Evolutionary conservation across 768 basidiomycete species (phyloP).

Genomic region (Ephemerocybe angulata): DNA sequence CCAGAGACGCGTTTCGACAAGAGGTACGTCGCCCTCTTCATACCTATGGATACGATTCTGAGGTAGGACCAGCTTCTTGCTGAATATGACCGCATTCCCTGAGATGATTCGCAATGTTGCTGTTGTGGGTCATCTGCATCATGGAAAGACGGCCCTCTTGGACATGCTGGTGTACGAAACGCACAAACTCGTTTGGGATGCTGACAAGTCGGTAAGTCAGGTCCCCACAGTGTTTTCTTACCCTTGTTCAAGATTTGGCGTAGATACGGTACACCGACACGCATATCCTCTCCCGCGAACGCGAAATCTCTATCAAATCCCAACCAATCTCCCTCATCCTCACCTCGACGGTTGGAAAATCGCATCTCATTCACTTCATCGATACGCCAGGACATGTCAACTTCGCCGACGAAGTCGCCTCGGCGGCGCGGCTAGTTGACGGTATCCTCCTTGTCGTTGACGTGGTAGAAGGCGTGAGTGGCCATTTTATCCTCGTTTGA

Average conservation of each 20-base stretch:
- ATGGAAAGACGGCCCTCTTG: conserved; percentile 95
- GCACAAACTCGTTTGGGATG: conserved; percentile 91
- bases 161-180: conserved; percentile 98
- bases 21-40: conserved; percentile 51
- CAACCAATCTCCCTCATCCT: conserved; percentile 94
- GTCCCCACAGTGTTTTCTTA: neutral
- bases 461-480: conserved; percentile 92
- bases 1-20: conserved; percentile 98
- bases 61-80: conserved; percentile 62
- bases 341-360: conserved; percentile 83
- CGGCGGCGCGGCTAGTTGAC: conserved; percentile 81
- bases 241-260: neutral
- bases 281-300: conserved; percentile 81
- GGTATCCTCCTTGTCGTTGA: conserved; percentile 94
- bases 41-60: conserved; percentile 5
- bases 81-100: conserved; percentile 88
- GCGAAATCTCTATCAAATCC: conserved; percentile 94
- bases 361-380: conserved; percentile 87
- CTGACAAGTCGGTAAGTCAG: conserved; percentile 76
- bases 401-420: conserved; percentile 96
- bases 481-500: conserved; percentile 1
- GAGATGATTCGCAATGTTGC: conserved; percentile 96
- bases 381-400: conserved; percentile 99
- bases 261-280: conserved; percentile 96
- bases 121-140: conserved; percentile 94